Percentiles rank a stretch among this genome's conserved stretches.
Conservation (phyloP, 768 basidiomycete genomes). For the Favolaschia claudopus region DNA sequence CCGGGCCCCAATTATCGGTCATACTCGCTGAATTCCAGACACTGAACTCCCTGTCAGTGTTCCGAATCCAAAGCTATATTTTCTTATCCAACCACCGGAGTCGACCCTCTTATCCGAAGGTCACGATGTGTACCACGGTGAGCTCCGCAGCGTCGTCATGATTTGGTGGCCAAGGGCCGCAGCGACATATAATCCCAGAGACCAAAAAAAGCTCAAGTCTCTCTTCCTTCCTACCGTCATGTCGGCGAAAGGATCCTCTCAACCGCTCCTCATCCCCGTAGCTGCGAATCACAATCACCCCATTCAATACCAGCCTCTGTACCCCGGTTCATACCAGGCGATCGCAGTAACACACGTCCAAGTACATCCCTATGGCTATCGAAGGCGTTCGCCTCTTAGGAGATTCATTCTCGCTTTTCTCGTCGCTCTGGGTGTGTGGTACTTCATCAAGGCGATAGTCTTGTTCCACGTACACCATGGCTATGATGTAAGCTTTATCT, state of each 20-base stretch:
- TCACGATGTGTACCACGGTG: too few species aligned
- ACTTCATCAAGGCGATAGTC: neutral
- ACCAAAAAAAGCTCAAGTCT: too few species aligned
- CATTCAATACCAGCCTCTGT: neutral
- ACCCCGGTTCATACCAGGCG: neutral
- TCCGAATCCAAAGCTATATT: too few species aligned
- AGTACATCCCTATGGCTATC: neutral
- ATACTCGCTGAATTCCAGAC: too few species aligned
- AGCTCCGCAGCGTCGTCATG: too few species aligned
- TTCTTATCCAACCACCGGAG: too few species aligned
- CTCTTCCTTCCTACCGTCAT: neutral
- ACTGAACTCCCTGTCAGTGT: too few species aligned
- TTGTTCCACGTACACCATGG: neutral
- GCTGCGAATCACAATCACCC: neutral
- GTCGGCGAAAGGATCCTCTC: conserved; percentile 1
- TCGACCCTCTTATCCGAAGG: too few species aligned
- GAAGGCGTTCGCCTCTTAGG: conserved; percentile 5
- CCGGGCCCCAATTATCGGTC: too few species aligned
- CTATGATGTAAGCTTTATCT: neutral
- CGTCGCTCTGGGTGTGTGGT: neutral
- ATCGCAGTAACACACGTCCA: neutral
- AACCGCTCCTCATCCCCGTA: neutral
- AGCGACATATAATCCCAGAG: too few species aligned
- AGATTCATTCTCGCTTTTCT: neutral
- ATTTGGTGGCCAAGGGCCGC: too few species aligned